A percentile compares a stretch with the other conserved stretches of the same genome.
phyloP scores from a whole-genome alignment of 495 filamentous ascomycete genomes.

The Staphylotrichum tortipilum region DNA sequence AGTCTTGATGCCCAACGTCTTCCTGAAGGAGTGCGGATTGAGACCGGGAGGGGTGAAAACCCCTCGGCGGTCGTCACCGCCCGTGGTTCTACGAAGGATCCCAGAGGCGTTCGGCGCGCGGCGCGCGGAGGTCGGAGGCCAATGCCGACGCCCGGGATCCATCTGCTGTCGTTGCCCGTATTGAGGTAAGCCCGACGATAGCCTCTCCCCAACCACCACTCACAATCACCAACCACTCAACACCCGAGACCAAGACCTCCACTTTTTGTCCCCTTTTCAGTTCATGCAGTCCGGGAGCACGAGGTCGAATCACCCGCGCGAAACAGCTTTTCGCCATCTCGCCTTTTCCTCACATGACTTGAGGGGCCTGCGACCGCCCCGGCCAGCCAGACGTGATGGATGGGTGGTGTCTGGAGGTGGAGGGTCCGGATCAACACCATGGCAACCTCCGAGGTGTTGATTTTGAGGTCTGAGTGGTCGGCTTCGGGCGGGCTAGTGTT shows the following conservation, averaged over 20 bases:
- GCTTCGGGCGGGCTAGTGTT: neutral
- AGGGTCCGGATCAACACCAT: neutral
- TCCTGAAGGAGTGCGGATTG: too few relatives aligned
- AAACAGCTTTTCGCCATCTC: neutral
- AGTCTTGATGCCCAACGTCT: slow-evolving; percentile 3
- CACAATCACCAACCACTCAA: neutral
- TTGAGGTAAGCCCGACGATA: slow-evolving; percentile 1
- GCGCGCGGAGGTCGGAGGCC: too few relatives aligned
- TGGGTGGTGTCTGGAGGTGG: neutral
- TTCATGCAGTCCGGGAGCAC: neutral
- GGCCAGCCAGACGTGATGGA: slow-evolving; percentile 4
- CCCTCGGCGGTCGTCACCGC: neutral
- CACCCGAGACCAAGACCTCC: neutral
- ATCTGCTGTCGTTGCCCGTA: neutral
- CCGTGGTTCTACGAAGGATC: too few relatives aligned
- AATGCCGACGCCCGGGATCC: neutral
- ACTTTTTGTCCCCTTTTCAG: neutral
- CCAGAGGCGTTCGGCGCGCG: too few relatives aligned
- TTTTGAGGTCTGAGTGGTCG: slow-evolving; percentile 4
- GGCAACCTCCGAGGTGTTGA: neutral
- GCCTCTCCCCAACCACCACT: neutral
- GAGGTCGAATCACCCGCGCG: neutral
- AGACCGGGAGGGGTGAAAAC: neutral
- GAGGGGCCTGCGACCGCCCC: slow-evolving; percentile 2
- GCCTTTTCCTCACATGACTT: slow-evolving; percentile 9